Evolutionary conservation across 2,329 filamentous ascomycete species (phyloP).

Genomic region (Aspergillus ustus): DNA sequence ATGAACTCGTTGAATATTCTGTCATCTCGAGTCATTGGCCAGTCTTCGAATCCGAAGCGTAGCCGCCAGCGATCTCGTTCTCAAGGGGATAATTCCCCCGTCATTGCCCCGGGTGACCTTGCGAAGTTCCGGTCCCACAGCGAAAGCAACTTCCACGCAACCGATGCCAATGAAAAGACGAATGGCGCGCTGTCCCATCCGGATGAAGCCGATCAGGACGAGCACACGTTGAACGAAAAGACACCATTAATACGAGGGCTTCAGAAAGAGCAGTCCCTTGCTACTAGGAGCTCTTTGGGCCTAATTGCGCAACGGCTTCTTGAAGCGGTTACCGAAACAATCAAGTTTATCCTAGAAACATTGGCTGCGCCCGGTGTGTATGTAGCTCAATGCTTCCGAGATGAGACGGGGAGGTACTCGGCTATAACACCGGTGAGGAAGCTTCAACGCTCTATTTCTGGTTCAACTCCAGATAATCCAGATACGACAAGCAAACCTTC

Average conservation of each 20-base stretch:
- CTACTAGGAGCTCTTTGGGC: conserved; percentile 48
- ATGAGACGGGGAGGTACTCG: conserved; percentile 78
- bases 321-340: conserved; percentile 72
- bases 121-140: conserved; percentile 50
- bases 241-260: conserved; percentile 65
- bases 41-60: conserved; percentile 54
- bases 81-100: conserved; percentile 51
- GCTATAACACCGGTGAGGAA: conserved; percentile 74
- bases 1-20: conserved; percentile 99
- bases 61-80: conserved; percentile 60
- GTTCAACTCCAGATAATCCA: conserved; percentile 26
- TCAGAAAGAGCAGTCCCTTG: conserved; percentile 41
- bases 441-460: conserved; percentile 50
- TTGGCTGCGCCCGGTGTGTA: conserved; percentile 81
- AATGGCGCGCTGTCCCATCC: conserved; percentile 31
- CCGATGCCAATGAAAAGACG: conserved; percentile 34
- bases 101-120: conserved; percentile 37
- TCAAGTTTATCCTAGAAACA: conserved; percentile 78
- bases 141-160: conserved; percentile 43
- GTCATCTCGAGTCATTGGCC: conserved; percentile 76
- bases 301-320: conserved; percentile 71
- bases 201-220: conserved; percentile 36
- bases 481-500: conserved; percentile 28
- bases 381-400: conserved; percentile 80
- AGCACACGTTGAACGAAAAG: conserved; percentile 62